Conservation (phyloP, 257 asterid genomes). For the Plantago major region DNA sequence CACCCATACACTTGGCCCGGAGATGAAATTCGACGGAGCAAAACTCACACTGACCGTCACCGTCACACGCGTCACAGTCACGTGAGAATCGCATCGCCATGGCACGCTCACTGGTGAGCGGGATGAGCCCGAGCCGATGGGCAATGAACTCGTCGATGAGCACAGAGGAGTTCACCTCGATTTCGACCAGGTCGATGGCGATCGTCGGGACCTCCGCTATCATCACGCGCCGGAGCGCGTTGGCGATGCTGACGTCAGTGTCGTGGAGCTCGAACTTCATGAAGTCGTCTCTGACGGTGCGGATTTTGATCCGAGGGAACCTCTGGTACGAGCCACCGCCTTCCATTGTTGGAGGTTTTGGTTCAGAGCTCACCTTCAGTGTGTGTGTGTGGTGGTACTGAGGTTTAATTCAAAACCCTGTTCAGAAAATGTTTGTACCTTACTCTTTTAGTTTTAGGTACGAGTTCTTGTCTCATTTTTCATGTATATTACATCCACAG, state of each 20-base stretch:
- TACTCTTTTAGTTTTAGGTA: no score
- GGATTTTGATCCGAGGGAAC: conserved; percentile 79
- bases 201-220: conserved; percentile 91
- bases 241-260: conserved; percentile 88
- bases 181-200: conserved; percentile 93
- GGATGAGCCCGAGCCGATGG: conserved; percentile 91
- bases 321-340: conserved; percentile 60
- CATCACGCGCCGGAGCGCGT: conserved; percentile 98
- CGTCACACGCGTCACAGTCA: conserved; percentile 98
- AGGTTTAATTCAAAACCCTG: no score
- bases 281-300: conserved; percentile 68
- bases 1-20: conserved; percentile 67
- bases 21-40: conserved; percentile 89
- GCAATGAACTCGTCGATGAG: conserved; percentile 90
- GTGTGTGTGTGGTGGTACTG: no score
- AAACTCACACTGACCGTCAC: conserved; percentile 97
- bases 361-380: no score
- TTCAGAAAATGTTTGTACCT: no score
- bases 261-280: conserved; percentile 90
- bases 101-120: conserved; percentile 83
- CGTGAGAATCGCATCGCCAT: conserved; percentile 98
- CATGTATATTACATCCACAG: no score
- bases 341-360: no score
- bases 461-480: no score
- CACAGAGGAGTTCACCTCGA: conserved; percentile 91